phyloP scores from a whole-genome alignment of 352 stramenopile species.

The Globisporangium nodosum region DNA sequence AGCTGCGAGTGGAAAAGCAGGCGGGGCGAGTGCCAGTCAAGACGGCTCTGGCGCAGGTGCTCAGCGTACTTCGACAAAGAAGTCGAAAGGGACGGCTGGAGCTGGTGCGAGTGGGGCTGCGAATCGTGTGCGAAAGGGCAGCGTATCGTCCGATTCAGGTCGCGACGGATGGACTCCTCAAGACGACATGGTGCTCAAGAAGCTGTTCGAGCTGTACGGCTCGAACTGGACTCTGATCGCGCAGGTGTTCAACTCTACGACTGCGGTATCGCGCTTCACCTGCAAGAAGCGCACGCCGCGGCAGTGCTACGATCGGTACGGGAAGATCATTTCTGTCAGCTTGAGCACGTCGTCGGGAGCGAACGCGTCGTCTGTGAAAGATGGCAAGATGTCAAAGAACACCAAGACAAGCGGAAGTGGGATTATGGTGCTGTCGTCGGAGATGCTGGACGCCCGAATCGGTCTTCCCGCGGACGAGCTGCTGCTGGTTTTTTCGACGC shows the following conservation, averaged over 20 bases:
- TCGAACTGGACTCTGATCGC: conserved; percentile 86
- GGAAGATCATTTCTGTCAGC: conserved; percentile 71
- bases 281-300: conserved; percentile 71
- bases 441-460: conserved; percentile 53
- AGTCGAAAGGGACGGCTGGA: conserved; percentile 37
- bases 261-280: conserved; percentile 64
- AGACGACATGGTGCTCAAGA: conserved; percentile 78
- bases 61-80: conserved; percentile 37
- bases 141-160: conserved; percentile 45
- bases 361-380: conserved; percentile 24
- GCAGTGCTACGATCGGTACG: conserved; percentile 84
- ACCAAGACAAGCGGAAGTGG: conserved; percentile 33
- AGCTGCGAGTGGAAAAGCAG: conserved; percentile 3
- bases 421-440: conserved; percentile 32
- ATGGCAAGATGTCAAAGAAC: conserved; percentile 23
- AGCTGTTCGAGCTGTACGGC: conserved; percentile 82
- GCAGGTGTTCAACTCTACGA: conserved; percentile 75
- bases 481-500: conserved; percentile 44
- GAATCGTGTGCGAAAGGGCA: conserved; percentile 44
- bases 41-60: conserved; percentile 13
- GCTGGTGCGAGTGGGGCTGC: conserved; percentile 14
- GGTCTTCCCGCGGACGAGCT: conserved; percentile 48
- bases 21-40: conserved; percentile 13
- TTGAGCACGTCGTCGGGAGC: conserved; percentile 6
- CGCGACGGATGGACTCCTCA: conserved; percentile 62